phyloP scores from a whole-genome alignment of 2,329 filamentous ascomycete species.

The Coleophoma cylindrospora region DNA sequence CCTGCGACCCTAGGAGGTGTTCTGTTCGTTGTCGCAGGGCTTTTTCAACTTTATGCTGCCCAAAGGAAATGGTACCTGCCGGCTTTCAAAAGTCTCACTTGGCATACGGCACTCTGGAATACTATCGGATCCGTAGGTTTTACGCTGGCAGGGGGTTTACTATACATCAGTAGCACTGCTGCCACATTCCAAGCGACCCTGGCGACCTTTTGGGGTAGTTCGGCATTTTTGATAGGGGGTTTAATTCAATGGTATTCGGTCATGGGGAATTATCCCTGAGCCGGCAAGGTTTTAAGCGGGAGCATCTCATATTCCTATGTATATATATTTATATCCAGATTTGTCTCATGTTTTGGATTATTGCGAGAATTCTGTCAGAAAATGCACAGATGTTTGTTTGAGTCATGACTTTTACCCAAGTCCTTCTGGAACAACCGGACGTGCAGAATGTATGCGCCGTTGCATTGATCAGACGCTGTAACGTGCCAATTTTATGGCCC shows the following conservation, averaged over 20 bases:
- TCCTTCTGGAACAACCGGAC: too few species aligned
- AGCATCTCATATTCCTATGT: too few species aligned
- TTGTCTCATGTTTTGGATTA: too few species aligned
- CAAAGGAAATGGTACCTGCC: slow-evolving; percentile 13
- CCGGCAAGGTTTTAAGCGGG: background rate
- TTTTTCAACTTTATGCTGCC: slow-evolving; percentile 7
- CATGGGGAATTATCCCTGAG: slow-evolving; percentile 9
- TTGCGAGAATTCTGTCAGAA: too few species aligned
- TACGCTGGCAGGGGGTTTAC: slow-evolving; percentile 11
- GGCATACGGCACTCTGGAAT: slow-evolving; percentile 12
- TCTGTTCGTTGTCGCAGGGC: slow-evolving; percentile 9
- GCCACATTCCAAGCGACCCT: slow-evolving; percentile 6
- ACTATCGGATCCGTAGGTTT: slow-evolving; percentile 14
- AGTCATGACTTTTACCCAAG: too few species aligned
- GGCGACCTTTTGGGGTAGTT: slow-evolving; percentile 17
- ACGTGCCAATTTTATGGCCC: too few species aligned
- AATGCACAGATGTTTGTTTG: too few species aligned
- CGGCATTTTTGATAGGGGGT: slow-evolving; percentile 14
- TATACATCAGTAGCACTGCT: slow-evolving; percentile 6
- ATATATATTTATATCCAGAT: too few species aligned
- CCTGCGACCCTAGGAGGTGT: slow-evolving; percentile 15
- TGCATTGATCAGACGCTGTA: too few species aligned
- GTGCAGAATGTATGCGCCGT: too few species aligned
- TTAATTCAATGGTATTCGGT: slow-evolving; percentile 16
- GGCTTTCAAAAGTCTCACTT: slow-evolving; percentile 3